Conservation (phyloP, 2,329 filamentous ascomycete species). For the Claviceps africana region DNA sequence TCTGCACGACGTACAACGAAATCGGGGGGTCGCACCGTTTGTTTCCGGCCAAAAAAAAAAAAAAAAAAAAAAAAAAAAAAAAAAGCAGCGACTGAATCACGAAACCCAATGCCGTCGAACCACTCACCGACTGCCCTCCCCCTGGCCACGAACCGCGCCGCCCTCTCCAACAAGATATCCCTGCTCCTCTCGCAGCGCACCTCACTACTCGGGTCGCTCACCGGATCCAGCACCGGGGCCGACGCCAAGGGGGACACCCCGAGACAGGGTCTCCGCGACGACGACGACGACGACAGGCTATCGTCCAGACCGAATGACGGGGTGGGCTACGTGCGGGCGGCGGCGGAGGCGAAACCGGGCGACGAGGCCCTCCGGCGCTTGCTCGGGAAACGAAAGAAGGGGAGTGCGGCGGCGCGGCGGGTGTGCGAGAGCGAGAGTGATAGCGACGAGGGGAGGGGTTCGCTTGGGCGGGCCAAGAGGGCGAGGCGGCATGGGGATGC, state of each 20-base stretch:
- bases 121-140: constrained; percentile 13
- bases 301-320: constrained; percentile 26
- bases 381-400: constrained; percentile 10
- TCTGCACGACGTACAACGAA: no score
- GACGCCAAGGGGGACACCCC: no score
- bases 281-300: neutral
- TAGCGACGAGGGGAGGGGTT: constrained; percentile 23
- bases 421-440: constrained; percentile 20
- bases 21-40: no score
- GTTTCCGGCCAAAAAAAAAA: neutral
- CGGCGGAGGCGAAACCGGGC: constrained; percentile 12
- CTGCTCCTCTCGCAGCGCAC: constrained; percentile 23
- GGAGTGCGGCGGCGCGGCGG: constrained; percentile 4
- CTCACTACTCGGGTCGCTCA: constrained; percentile 19
- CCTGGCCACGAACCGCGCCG: constrained; percentile 23
- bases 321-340: constrained; percentile 25
- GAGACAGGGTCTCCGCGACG: constrained; percentile 9
- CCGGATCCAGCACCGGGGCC: no score
- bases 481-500: no score
- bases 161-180: constrained; percentile 28
- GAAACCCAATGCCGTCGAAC: neutral
- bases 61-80: no score
- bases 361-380: neutral
- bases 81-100: no score
- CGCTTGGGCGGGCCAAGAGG: constrained; percentile 17